Evolutionary conservation across 2,329 filamentous ascomycete species (phyloP).

Genomic region (Colletotrichum higginsianum): DNA sequence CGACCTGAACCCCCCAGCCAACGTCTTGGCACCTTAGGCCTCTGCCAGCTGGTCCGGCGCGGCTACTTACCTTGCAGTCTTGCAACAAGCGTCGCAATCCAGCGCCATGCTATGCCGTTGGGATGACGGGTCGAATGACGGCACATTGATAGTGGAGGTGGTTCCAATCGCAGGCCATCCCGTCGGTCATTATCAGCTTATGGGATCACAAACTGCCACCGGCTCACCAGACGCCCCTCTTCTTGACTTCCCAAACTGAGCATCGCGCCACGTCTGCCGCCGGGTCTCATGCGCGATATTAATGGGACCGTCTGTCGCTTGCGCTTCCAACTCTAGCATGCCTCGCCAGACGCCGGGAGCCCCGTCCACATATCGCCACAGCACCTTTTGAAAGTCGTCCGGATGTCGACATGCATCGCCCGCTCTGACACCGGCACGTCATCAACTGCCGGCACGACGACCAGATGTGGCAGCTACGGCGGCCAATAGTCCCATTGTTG

Average conservation of each 20-base stretch:
- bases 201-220: conserved; percentile 19
- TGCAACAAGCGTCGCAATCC: conserved; percentile 31
- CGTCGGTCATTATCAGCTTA: conserved; percentile 25
- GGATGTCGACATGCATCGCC: conserved; percentile 35
- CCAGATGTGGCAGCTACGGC: conserved; percentile 40
- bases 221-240: conserved; percentile 8
- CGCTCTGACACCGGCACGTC: conserved; percentile 36
- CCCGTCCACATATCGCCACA: conserved; percentile 13
- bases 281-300: conserved; percentile 2
- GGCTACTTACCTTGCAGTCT: conserved; percentile 28
- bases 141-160: conserved; percentile 5
- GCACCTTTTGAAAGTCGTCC: conserved; percentile 9
- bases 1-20: conserved; percentile 25
- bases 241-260: conserved; percentile 18
- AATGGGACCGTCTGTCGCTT: conserved; percentile 2
- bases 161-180: conserved; percentile 16
- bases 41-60: conserved; percentile 39
- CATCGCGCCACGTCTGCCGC: conserved; percentile 5
- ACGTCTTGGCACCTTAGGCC: conserved; percentile 28
- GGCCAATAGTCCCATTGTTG: conserved; percentile 40
- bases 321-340: conserved; percentile 8
- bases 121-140: conserved; percentile 17
- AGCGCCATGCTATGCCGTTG: conserved; percentile 27
- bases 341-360: conserved; percentile 8
- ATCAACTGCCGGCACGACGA: conserved; percentile 36